Evolutionary conservation across 768 basidiomycete species (phyloP), one percentile per base, ranked within the genome.

Genomic region (Xerocomus brunneocitrinus): DNA sequence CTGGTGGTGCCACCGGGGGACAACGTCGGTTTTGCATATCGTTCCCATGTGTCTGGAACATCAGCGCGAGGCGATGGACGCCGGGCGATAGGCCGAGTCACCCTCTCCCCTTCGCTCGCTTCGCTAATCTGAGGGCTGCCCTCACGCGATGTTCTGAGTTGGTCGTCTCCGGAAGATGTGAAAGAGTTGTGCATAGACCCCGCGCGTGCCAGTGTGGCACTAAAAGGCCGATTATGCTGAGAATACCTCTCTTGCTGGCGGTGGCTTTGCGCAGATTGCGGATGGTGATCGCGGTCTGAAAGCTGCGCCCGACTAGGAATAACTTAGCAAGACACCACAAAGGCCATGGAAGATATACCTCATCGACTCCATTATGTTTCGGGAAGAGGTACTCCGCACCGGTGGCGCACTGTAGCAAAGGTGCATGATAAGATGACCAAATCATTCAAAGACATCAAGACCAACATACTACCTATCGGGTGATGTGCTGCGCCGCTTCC

Each of bases 401-500:
- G 61, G 54, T 19, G 55, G 55, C n/a, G 8, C 30, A 14, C 67
- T 68, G 49, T 14, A 25, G 34, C 7, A 52, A 28, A 25, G 19
- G 41, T 7, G 10, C 31, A 47, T 36, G 57, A 58, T 62, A 55
- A 58, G 54, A 62, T 52, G 12, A 25, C 22, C 46, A 25, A 42
- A 31, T 43, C 42, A 13, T 24, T 24, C 30, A 41, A 39, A 57
- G 8, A 48, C 14, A 19, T 34, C 8, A 31, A 50, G 32, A 22
- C 30, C 43, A 42, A 60, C 68, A 49, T 62, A 70, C 68, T 58
- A 52, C 40, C 44, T 56, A 42, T 61, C 68, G 16, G 68, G 70
- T 27, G 68, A 70, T 35, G 68, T 62, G 28, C 68, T 69, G 49
- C 68, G 63, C 47, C 68, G 64, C 56, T 71, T 70, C 52, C 57